Conservation (phyloP, 257 asterid genomes). For the Coffea canephora region DNA sequence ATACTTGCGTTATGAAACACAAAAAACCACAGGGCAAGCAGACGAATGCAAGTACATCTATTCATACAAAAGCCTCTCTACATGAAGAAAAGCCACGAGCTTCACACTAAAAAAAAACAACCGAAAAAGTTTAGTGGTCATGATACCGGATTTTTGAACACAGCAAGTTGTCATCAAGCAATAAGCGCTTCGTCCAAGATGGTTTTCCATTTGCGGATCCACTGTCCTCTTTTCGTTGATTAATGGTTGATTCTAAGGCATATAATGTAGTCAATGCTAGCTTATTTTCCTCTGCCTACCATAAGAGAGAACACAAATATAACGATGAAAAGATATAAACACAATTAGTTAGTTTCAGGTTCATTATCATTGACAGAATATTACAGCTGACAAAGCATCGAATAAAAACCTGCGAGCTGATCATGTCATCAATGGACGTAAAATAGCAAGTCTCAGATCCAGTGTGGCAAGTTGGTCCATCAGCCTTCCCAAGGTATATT, state of each 20-base stretch:
- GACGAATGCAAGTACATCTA: not conserved
- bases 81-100: not conserved
- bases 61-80: not conserved
- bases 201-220: constrained; percentile 45
- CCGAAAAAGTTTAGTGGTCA: not conserved
- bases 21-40: no score
- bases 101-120: no score
- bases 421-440: constrained; percentile 46
- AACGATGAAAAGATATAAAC: not conserved
- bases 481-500: constrained; percentile 86
- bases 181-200: constrained; percentile 78
- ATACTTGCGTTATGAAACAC: not conserved
- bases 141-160: constrained; percentile 77
- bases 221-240: constrained; percentile 52
- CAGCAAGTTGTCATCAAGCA: constrained; percentile 54
- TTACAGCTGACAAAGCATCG: not conserved
- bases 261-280: constrained; percentile 66
- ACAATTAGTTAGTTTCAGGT: not conserved
- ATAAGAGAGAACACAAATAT: constrained; percentile 4
- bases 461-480: constrained; percentile 92
- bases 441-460: constrained; percentile 89
- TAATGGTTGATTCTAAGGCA: constrained; percentile 67
- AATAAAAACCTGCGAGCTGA: constrained; percentile 41
- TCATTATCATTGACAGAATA: not conserved
- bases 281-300: constrained; percentile 47